These are phyloP conservation scores for Paraphaeosphaeria minitans DNA, from an alignment of 2,329 filamentous ascomycete species.

Conservation along the genomic window DNA sequence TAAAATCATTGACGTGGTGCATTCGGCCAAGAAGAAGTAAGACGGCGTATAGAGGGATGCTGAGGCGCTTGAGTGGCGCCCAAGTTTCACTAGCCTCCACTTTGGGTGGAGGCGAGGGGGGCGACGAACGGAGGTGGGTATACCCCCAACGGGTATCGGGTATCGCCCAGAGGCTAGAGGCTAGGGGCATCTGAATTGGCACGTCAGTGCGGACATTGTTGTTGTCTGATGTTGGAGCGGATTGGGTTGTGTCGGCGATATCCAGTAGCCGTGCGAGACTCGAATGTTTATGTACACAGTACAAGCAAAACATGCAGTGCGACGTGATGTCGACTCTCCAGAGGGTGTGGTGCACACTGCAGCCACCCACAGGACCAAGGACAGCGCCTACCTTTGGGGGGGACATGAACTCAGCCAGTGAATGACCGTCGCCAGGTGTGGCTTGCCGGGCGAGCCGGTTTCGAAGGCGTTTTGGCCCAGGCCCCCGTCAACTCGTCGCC, in stretches of 20 bases:
- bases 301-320: not conserved
- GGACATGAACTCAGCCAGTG: not conserved
- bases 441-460: slow-evolving; percentile 6
- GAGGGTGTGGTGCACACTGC: not conserved
- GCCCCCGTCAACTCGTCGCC: slow-evolving; percentile 17
- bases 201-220: slow-evolving; percentile 1
- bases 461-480: slow-evolving; percentile 19
- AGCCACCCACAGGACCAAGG: not conserved
- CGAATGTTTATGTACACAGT: not conserved
- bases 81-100: not conserved
- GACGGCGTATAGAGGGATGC: not conserved
- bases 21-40: slow-evolving; percentile 57
- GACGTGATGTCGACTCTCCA: not conserved
- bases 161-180: too few relatives aligned
- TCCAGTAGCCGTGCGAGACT: not conserved
- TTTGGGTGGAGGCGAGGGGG: not conserved
- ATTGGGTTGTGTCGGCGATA: slow-evolving; percentile 1
- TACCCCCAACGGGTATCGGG: not conserved
- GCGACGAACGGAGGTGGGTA: not conserved
- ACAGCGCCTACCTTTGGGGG: not conserved
- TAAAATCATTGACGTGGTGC: slow-evolving; percentile 84
- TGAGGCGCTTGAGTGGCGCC: slow-evolving; percentile 12
- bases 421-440: too few relatives aligned
- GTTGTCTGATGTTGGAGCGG: not conserved
- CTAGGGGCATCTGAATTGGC: not conserved